These are phyloP conservation scores for Extremus antarcticus DNA, from an alignment of 495 filamentous ascomycete species.

Conservation along the genomic window DNA sequence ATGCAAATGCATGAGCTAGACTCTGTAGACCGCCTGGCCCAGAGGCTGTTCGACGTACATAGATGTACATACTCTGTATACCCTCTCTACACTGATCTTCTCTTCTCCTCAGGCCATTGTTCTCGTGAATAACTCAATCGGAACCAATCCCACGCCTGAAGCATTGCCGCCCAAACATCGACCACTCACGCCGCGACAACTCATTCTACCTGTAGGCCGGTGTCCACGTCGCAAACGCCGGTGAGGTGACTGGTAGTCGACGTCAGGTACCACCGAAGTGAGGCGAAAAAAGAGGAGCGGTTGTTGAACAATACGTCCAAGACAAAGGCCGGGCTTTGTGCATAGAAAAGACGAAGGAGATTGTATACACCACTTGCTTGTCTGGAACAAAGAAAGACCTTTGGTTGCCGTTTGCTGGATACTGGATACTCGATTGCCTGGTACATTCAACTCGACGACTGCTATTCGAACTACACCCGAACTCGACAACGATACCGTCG, in stretches of 20 bases:
- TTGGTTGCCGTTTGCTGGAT: not conserved
- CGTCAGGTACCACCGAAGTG: not conserved
- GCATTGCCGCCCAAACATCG: not conserved
- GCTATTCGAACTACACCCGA: not conserved
- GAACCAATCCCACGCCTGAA: not conserved
- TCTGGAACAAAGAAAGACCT: not conserved
- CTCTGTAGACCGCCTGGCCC: too few relatives aligned
- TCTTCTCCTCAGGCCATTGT: too few relatives aligned
- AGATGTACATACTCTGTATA: too few relatives aligned
- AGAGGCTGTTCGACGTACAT: too few relatives aligned
- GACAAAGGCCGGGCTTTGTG: not conserved
- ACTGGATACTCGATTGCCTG: not conserved
- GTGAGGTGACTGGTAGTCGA: not conserved
- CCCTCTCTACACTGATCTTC: too few relatives aligned
- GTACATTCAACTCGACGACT: not conserved
- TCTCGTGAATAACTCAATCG: not conserved
- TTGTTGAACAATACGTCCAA: not conserved
- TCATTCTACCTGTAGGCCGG: not conserved
- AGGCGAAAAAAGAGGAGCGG: not conserved
- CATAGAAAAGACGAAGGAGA: not conserved
- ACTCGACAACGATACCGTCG: not conserved
- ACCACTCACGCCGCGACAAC: not conserved
- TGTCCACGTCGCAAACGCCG: not conserved
- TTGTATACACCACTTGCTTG: not conserved
- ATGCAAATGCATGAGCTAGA: too few relatives aligned